These are phyloP conservation scores for Micromonas pusilla DNA, from an alignment of 139 green algal genomes.

Conservation along the genomic window DNA sequence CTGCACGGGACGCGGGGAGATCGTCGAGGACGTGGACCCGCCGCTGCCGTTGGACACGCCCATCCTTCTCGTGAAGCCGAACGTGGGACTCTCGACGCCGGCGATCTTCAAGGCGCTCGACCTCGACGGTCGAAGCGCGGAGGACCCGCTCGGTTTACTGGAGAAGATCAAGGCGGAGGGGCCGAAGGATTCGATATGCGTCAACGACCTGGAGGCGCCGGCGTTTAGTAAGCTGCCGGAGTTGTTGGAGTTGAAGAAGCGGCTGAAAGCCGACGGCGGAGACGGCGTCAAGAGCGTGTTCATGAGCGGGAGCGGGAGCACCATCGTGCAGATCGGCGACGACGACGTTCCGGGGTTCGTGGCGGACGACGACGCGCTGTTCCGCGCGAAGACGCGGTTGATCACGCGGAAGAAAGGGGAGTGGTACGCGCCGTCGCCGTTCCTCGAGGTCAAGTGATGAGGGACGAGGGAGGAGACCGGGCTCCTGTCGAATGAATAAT, in stretches of 20 bases:
- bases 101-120: slow-evolving; percentile 90
- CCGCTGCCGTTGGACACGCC: slow-evolving; percentile 71
- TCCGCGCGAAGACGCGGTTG: slow-evolving; percentile 66
- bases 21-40: slow-evolving; percentile 82
- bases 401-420: slow-evolving; percentile 52
- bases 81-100: slow-evolving; percentile 57
- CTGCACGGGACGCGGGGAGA: slow-evolving; percentile 86
- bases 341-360: slow-evolving; percentile 57
- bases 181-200: slow-evolving; percentile 35
- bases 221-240: slow-evolving; percentile 84
- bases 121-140: slow-evolving; percentile 57
- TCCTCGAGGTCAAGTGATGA: background rate
- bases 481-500: too few species aligned
- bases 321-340: slow-evolving; percentile 74
- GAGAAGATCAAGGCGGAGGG: slow-evolving; percentile 28
- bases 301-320: slow-evolving; percentile 92
- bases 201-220: slow-evolving; percentile 71
- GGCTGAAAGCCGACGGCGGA: slow-evolving; percentile 45
- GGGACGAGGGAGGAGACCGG: too few species aligned
- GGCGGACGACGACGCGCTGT: slow-evolving; percentile 47
- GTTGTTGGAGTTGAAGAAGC: slow-evolving; percentile 70
- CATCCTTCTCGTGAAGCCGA: slow-evolving; percentile 75
- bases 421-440: slow-evolving; percentile 57
- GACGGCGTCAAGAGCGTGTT: slow-evolving; percentile 73
- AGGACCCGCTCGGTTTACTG: slow-evolving; percentile 75